Percentiles rank a stretch among this genome's conserved stretches.
Evolutionary conservation across 495 filamentous ascomycete genomes (phyloP).

Genomic region (Penicillium tannophilum): DNA sequence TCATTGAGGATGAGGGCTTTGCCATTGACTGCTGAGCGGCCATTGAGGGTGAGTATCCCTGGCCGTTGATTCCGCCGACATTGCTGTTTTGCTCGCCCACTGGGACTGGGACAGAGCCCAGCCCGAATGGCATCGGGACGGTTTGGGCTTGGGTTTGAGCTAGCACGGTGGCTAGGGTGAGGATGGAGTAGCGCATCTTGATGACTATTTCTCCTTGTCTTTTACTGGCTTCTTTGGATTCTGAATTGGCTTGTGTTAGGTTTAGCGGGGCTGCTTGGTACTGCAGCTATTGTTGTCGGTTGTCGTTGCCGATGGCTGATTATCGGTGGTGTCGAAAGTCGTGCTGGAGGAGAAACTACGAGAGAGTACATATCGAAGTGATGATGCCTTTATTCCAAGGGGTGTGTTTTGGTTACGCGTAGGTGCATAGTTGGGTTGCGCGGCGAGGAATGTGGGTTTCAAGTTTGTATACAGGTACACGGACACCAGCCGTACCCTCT

Average conservation of each 20-base stretch:
- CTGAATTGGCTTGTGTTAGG: not conserved
- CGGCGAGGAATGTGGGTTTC: constrained; percentile 15
- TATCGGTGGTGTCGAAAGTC: not conserved
- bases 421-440: constrained; percentile 18
- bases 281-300: not conserved
- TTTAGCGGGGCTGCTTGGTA: not conserved
- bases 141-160: constrained; percentile 11
- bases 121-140: constrained; percentile 7
- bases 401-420: constrained; percentile 6
- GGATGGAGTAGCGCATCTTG: constrained; percentile 21
- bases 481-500: not conserved
- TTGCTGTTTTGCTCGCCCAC: not conserved
- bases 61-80: not conserved
- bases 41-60: constrained; percentile 1
- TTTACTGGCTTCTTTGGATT: not conserved
- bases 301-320: constrained; percentile 8
- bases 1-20: not conserved
- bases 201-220: not conserved
- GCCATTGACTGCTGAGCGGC: not conserved
- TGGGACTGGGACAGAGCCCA: constrained; percentile 4
- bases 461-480: not conserved
- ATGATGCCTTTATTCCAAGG: constrained; percentile 7
- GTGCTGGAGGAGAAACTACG: constrained; percentile 1
- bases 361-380: not conserved
- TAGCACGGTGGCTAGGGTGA: constrained; percentile 19